Conservation (phyloP, 2,329 filamentous ascomycete species). For the Colletotrichum gigasporum region DNA sequence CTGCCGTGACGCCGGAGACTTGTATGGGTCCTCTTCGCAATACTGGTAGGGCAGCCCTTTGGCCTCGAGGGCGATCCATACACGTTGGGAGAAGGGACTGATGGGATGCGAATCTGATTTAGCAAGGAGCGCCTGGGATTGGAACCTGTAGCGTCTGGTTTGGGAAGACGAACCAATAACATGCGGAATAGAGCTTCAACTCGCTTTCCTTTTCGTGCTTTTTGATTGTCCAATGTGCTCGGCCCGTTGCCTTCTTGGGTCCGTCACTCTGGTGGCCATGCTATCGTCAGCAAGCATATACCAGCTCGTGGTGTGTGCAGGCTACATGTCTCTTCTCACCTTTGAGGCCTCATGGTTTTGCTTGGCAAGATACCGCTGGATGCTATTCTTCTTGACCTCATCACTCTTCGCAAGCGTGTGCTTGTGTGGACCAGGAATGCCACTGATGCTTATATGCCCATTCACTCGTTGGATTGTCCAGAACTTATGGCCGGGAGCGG, state of each 20-base stretch:
- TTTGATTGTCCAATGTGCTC: constrained; percentile 74
- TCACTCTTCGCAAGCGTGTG: constrained; percentile 79
- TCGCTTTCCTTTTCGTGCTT: constrained; percentile 75
- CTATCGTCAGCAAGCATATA: too few relatives aligned
- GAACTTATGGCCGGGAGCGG: constrained; percentile 55
- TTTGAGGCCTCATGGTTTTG: constrained; percentile 74
- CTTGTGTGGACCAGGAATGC: constrained; percentile 76
- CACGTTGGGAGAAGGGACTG: constrained; percentile 85
- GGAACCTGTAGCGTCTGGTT: too few relatives aligned
- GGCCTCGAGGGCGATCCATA: constrained; percentile 88
- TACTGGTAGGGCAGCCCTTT: constrained; percentile 86
- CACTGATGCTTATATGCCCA: constrained; percentile 76
- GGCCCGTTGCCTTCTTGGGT: constrained; percentile 73
- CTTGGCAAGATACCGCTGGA: constrained; percentile 72
- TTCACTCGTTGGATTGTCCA: constrained; percentile 84
- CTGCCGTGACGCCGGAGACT: constrained; percentile 64
- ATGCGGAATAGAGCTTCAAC: constrained; percentile 82
- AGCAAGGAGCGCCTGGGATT: too few relatives aligned
- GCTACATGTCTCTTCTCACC: constrained; percentile 73
- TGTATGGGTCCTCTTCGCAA: constrained; percentile 84
- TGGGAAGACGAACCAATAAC: constrained; percentile 74
- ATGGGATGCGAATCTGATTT: constrained; percentile 26
- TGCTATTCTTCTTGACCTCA: constrained; percentile 83
- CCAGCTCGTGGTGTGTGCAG: too few relatives aligned
- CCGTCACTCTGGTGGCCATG: constrained; percentile 12